Base-by-base conservation (phyloP, 2,329 filamentous ascomycete genomes). In the Cercospora sesami region DNA sequence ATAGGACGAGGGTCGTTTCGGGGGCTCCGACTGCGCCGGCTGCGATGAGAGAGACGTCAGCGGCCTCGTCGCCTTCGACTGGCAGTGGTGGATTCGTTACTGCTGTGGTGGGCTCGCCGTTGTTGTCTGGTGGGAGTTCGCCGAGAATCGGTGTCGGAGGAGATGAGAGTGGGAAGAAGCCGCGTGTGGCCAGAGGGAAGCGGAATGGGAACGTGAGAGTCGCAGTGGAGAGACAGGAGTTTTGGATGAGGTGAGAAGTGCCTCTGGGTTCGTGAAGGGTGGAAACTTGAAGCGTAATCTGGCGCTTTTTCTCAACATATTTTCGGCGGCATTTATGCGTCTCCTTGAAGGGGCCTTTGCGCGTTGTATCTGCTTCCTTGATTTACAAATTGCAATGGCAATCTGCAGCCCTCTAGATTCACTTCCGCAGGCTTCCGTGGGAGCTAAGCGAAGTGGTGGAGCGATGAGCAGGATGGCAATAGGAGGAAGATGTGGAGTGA, bases 381-480 rank as follows among this genome's bases (percentile, higher is more conserved):
- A 1, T 39, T 39, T n/a, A 2, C 16, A 8, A n/a, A 8, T 1
- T 39, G 5, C 2, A 8, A 8, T 7, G 36, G 16, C 36, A n/a
- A 42, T 42, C n/a, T 16, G 16, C 9, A 42, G 36, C 16, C 16
- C 36, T n/a, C 3, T 2, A 42, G 6, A n/a, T n/a, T 42, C 6
- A 7, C 4, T n/a, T 42, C 16, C 5, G 5, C 1, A 7, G 6
- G 6, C 7, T 4, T 9, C 6, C 5, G 2, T 4, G 0, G 2
- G 36, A 1, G 6, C 36, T n/a, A 7, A 42, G 36, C 36, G 36
- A 42, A n/a, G 36, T 0, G 6, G 3, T 42, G 36, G 36, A 42
- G 16, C 0, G 36, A 42, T n/a, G 36, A 2, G 0, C 3, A 3
- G 0, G 16, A n/a, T n/a, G 16, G 16, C 16, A n/a, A 42, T n/a